These are phyloP conservation scores for Rhizopogon sp. DNA, from an alignment of 768 basidiomycete genomes.

Conservation along the genomic window DNA sequence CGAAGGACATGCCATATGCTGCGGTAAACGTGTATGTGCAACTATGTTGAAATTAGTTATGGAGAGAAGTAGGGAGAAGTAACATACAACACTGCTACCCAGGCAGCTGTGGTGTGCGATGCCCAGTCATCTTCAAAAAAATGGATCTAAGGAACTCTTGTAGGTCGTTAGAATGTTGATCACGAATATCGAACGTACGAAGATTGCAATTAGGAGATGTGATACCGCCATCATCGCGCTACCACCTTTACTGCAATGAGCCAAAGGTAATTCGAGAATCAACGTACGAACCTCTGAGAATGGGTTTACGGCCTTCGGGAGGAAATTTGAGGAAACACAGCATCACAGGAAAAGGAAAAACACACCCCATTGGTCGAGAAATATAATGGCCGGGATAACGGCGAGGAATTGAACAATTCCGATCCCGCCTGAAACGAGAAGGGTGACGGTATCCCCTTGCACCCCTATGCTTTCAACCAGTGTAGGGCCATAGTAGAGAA, in stretches of 20 bases:
- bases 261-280: background rate
- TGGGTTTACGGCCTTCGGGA: conserved; percentile 52
- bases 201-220: conserved; percentile 57
- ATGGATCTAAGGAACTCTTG: conserved; percentile 31
- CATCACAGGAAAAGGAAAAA: background rate
- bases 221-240: conserved; percentile 59
- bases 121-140: conserved; percentile 54
- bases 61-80: background rate
- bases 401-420: conserved; percentile 76
- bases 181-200: conserved; percentile 36
- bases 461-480: conserved; percentile 63
- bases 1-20: conserved; percentile 73
- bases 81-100: conserved; percentile 63
- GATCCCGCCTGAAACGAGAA: conserved; percentile 74
- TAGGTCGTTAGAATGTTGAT: background rate
- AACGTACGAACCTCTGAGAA: conserved; percentile 42
- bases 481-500: conserved; percentile 79
- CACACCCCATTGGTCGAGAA: conserved; percentile 61
- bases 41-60: conserved; percentile 24
- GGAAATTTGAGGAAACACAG: background rate
- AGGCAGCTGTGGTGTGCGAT: conserved; percentile 52
- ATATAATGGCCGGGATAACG: conserved; percentile 67
- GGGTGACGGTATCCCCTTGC: conserved; percentile 49
- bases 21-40: conserved; percentile 72
- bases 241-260: conserved; percentile 34